phyloP scores from a whole-genome alignment of 371 early-diverging fungal genomes.

The Apophysomyces trapeziformis region DNA sequence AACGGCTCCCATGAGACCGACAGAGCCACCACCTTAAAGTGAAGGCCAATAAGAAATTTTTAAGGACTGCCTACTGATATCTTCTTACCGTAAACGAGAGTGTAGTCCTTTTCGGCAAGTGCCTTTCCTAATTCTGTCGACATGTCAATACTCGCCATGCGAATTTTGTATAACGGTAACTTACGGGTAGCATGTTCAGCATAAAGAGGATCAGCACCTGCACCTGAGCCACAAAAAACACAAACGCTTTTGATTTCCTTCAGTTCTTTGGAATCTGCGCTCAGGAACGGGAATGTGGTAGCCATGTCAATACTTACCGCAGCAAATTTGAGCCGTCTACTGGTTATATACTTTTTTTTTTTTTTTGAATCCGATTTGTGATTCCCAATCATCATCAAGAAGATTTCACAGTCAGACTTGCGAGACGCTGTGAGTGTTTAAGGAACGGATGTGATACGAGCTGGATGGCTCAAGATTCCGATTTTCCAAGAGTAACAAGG shows the following conservation, averaged over 20 bases:
- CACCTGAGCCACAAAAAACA: constrained; percentile 77
- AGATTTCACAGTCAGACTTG: too few relatives aligned
- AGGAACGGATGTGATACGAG: too few relatives aligned
- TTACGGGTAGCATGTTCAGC: constrained; percentile 59
- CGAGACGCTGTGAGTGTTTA: too few relatives aligned
- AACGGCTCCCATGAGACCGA: constrained; percentile 82
- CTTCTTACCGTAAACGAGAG: constrained; percentile 79
- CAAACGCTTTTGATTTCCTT: constrained; percentile 58
- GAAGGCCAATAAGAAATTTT: background rate
- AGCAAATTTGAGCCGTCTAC: background rate
- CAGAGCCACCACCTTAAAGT: constrained; percentile 70
- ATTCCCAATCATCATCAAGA: too few relatives aligned
- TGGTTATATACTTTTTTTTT: too few relatives aligned
- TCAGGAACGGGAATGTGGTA: constrained; percentile 20
- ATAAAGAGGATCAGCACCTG: constrained; percentile 61
- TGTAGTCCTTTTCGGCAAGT: constrained; percentile 64
- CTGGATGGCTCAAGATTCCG: too few relatives aligned
- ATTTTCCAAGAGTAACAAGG: too few relatives aligned
- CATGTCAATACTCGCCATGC: background rate
- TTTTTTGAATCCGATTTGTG: too few relatives aligned
- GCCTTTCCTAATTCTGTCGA: constrained; percentile 62
- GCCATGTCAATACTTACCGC: background rate
- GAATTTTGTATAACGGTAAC: background rate
- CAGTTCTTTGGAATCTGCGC: constrained; percentile 5
- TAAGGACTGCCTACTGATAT: background rate